phyloP scores from a whole-genome alignment of 805 yeast species.

The Barnettozyma populi region DNA sequence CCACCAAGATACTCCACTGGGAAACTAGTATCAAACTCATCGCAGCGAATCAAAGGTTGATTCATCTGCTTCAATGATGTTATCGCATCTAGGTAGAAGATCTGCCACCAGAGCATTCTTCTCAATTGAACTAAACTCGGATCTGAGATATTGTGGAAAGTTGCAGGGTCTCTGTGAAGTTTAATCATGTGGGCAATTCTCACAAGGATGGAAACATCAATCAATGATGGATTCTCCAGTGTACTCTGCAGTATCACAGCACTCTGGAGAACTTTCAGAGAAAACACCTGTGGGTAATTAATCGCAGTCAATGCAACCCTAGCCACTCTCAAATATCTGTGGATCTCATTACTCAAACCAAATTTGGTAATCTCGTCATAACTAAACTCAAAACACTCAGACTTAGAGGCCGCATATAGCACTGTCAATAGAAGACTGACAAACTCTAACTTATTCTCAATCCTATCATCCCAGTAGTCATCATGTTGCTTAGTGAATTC shows the following conservation, averaged over 20 bases:
- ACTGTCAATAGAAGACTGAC: slow-evolving; percentile 47
- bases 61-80: slow-evolving; percentile 51
- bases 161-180: slow-evolving; percentile 56
- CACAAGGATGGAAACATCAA: slow-evolving; percentile 50
- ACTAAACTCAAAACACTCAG: slow-evolving; percentile 54
- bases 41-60: slow-evolving; percentile 46
- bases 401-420: slow-evolving; percentile 51
- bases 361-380: slow-evolving; percentile 30
- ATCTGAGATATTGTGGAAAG: slow-evolving; percentile 43
- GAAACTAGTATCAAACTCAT: slow-evolving; percentile 51
- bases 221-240: slow-evolving; percentile 50
- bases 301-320: slow-evolving; percentile 44
- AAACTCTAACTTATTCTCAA: slow-evolving; percentile 36
- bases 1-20: slow-evolving; percentile 42
- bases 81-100: slow-evolving; percentile 52
- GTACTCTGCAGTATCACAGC: slow-evolving; percentile 47
- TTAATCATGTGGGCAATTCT: slow-evolving; percentile 52
- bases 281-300: slow-evolving; percentile 43
- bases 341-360: slow-evolving; percentile 38
- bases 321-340: slow-evolving; percentile 43
- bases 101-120: slow-evolving; percentile 64
- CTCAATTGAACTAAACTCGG: slow-evolving; percentile 44
- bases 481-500: slow-evolving; percentile 43
- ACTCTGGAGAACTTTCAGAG: slow-evolving; percentile 37
- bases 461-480: slow-evolving; percentile 38